Evolutionary conservation across 2,329 filamentous ascomycete genomes (phyloP), one percentile per base, ranked within the genome.

Genomic region (Aspergillus tamarii): DNA sequence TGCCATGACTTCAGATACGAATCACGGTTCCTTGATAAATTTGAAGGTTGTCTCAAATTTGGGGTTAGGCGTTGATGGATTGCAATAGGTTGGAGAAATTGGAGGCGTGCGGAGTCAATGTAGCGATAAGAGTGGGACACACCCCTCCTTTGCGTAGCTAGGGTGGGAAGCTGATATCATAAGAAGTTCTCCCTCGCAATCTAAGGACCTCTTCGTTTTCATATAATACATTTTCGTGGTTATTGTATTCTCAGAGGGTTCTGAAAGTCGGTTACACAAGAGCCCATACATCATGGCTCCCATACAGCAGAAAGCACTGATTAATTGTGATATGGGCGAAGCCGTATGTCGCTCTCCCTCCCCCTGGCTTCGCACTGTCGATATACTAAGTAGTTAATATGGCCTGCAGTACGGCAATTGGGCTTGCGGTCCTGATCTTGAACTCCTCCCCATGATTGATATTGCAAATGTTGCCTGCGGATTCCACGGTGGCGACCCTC

Each of bases 391-490:
- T 28, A 14, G 32, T 55, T 57, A 43, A 61, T 54, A 43, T 45
- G 23, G 39, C 8, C 16, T 39, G n/a, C 61, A 75, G 52, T 84
- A 80, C 59, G 82, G 82, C 43, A 83, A 83, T 60, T 82, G 76
- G 71, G 69, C 70, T 55, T 80, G 78, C 64, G 86, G 86, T 21
- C 86, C 86, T 4, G 87, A 89, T 66, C 83, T 86, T 56, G 85
- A 89, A 61, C 75, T 89, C 16, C 85, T 89, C 63, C 84, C 84
- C 2, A 75, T 87, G 48, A 87, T 89, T 66, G 86, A 89, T 70
- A 83, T 85, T 69, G 87, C 87, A 21, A 89, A 89, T 67, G 78
- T 89, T 34, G 87, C 87, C 10, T 89, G 87, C 70, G 86, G 85
- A 1, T 86, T 85, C 66, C 85, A 87, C 64, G 85, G 82, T 11